Conservation (phyloP, 495 filamentous ascomycete species). For the Daldinia bambusicola region DNA sequence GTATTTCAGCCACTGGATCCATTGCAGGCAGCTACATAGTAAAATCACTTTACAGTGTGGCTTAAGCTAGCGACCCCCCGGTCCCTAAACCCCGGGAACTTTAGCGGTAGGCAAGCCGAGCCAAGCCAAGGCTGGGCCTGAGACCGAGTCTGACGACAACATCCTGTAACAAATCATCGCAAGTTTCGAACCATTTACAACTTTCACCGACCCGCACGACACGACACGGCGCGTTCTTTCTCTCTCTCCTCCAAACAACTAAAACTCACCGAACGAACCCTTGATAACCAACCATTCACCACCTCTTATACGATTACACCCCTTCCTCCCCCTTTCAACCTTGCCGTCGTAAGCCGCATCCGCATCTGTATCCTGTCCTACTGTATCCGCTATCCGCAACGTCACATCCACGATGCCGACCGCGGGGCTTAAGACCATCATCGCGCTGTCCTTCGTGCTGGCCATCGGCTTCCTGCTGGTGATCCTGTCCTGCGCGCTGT, state of each 20-base stretch:
- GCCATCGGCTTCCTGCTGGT: conserved; percentile 99
- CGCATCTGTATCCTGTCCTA: background rate
- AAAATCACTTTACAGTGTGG: conserved; percentile 29
- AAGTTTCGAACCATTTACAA: conserved; percentile 10
- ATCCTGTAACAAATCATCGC: conserved; percentile 34
- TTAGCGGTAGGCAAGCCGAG: conserved; percentile 30
- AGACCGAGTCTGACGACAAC: conserved; percentile 52
- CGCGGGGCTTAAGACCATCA: conserved; percentile 97
- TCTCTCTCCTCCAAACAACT: conserved; percentile 3
- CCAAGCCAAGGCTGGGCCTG: conserved; percentile 49
- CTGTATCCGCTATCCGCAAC: background rate
- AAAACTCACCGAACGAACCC: background rate
- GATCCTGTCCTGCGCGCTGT: conserved; percentile 96
- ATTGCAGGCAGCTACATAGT: too few relatives aligned
- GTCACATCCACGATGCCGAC: conserved; percentile 74
- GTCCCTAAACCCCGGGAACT: conserved; percentile 15
- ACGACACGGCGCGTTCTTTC: conserved; percentile 5
- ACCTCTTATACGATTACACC: background rate
- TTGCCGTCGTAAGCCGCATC: background rate
- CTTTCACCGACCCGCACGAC: background rate
- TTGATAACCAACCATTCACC: background rate
- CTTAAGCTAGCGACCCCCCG: conserved; percentile 42
- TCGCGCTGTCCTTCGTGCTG: conserved; percentile 97
- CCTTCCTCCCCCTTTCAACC: background rate
- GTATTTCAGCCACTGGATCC: conserved; percentile 22